A percentile compares a stretch with the other conserved stretches of the same genome.
Conservation (phyloP, 1,284 basidiomycete species). For the Heterobasidion annosum region DNA sequence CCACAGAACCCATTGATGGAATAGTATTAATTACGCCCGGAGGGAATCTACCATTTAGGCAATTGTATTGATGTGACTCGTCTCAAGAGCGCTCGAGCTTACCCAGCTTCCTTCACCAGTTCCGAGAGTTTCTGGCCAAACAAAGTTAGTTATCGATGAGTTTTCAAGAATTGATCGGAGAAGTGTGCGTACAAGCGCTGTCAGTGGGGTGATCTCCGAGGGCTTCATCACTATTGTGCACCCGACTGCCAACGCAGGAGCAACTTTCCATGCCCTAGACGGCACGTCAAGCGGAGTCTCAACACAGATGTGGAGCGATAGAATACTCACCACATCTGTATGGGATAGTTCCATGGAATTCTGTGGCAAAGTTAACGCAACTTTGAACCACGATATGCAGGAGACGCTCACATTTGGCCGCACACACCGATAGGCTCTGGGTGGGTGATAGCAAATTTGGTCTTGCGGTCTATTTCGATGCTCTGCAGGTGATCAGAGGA, state of each 20-base stretch:
- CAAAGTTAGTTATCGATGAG: background rate
- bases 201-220: constrained; percentile 86
- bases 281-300: background rate
- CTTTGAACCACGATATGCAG: background rate
- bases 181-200: constrained; percentile 56
- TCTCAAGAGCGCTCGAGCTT: constrained; percentile 11
- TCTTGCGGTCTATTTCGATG: constrained; percentile 74
- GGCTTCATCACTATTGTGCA: constrained; percentile 91
- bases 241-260: constrained; percentile 82
- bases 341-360: constrained; percentile 90
- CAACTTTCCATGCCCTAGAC: constrained; percentile 85
- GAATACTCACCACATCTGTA: constrained; percentile 71
- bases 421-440: constrained; percentile 94
- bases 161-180: background rate
- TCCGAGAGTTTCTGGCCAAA: constrained; percentile 64
- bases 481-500: constrained; percentile 30
- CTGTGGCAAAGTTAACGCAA: constrained; percentile 24
- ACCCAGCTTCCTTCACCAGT: constrained; percentile 76
- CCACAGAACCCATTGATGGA: constrained; percentile 73
- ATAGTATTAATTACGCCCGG: constrained; percentile 90
- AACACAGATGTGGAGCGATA: background rate
- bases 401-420: constrained; percentile 66
- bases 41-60: constrained; percentile 57
- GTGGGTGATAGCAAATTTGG: constrained; percentile 78
- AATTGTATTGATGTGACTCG: constrained; percentile 2